Evolutionary conservation across 2,329 filamentous ascomycete species (phyloP), one percentile per base, ranked within the genome.

Genomic region (Microdochium trichocladiopsis): DNA sequence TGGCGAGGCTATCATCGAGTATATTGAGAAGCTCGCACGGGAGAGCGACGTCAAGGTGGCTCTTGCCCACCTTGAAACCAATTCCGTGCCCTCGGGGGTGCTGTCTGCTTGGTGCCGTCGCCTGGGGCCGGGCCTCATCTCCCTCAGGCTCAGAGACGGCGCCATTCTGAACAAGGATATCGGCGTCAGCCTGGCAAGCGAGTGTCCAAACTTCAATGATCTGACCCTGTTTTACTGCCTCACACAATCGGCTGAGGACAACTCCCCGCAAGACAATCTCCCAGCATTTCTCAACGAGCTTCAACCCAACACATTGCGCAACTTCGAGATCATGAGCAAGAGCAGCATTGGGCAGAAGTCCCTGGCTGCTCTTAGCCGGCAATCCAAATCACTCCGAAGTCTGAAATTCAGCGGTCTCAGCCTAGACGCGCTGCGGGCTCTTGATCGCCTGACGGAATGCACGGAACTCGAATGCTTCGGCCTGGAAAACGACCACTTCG

Each of bases 71-170:
- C 77, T 86, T 50, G 82, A 76, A 53, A 79, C 78, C 11, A 67
- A 76, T 33, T 54, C 57, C 52, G 69, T 84, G 36, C 68, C 78
- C n/a, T 70, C 75, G 8, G 67, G 69, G 49, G 68, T 75, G 4
- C 69, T 90, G 4, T 69, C 78, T 1, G 68, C 65, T 25, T 89
- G 85, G 84, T 73, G 82, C 14, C 73, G 79, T 12, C 72, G 77
- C 28, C 67, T 88, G 24, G 73, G 79, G 1, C 74, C 78, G 24
- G 41, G 41, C 12, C 68, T 91, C 9, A 77, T 73, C 51, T 75
- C 73, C 1, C 70, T 90, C 31, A 77, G 80, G 16, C 68, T 89
- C 2, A 82, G 75, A 63, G 79, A 86, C 56, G 85, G 84, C 2
- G 76, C 74, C 37, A 75, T 79, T 10, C 72, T 90, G 1, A 76